Base-by-base conservation (phyloP, 2,329 filamentous ascomycete genomes). In the Salinomyces thailandicus region DNA sequence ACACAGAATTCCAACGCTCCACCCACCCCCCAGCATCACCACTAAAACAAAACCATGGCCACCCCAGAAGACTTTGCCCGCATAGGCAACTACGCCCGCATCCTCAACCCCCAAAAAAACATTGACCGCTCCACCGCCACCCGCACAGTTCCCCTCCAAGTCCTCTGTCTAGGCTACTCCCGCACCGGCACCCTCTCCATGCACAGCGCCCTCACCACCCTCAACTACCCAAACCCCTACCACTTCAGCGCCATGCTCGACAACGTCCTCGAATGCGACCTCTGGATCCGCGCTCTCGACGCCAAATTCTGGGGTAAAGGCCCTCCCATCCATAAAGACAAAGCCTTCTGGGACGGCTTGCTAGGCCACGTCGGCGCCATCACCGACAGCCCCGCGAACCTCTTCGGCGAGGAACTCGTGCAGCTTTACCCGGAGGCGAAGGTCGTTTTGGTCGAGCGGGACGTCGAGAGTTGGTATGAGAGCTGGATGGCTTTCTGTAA, bases 381-480 rank as follows among this genome's bases (percentile, higher is more conserved):
- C 2, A 54, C 53, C 5, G 62, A 64, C 30, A 38, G 53, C 15
- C 59, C 61, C 0, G 51, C 48, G 5, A 41, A 38, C 5, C 39
- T 51, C n/a, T 63, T 64, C 42, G 52, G 48, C 3, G 47, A 49
- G 18, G 62, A 64, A 31, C 42, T 64, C 3, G 38, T 57, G 9
- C 34, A 38, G 4, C 50, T 53, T 1, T 63, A 63, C 34, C 62
- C 62, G 0, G 46, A 56, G 0, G 61, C 59, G 2, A 62, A 62
- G 35, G 50, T 62, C 33, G 55, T 62, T 6, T 40, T 61, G 18
- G 53, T 48, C 2, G 42, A 43, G 13, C 49, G 60, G 5, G 51
- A 55, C 19, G 26, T 28, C n/a, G 43, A 46, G 3, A 35, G 24
- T 5, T 50, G 47, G 49, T 34, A 43, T 16, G 18, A 39, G 20